Percentiles rank a stretch among this genome's conserved stretches.
These are phyloP conservation scores for Talaromyces proteolyticus DNA, from an alignment of 495 filamentous ascomycete genomes.

Conservation along the genomic window DNA sequence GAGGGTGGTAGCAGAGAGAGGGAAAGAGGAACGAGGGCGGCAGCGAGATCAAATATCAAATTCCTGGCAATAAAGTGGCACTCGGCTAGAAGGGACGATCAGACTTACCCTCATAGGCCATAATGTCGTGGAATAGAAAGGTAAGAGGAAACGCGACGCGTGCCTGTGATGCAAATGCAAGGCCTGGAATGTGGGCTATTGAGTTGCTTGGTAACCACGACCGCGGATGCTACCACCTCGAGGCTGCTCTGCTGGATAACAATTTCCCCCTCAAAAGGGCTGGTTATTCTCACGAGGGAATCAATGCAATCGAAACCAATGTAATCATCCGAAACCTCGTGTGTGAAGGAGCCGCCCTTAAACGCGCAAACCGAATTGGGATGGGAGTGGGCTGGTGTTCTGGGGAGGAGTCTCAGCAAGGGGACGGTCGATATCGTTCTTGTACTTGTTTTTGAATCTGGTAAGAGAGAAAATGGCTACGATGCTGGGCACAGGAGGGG, in stretches of 20 bases:
- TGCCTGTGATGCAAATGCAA: constrained; percentile 10
- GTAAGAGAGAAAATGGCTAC: not conserved
- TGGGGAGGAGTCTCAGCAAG: constrained; percentile 8
- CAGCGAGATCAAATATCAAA: constrained; percentile 9
- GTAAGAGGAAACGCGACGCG: constrained; percentile 7
- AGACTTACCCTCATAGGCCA: constrained; percentile 8
- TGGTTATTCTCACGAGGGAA: constrained; percentile 5
- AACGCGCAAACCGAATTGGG: constrained; percentile 7
- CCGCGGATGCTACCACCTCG: constrained; percentile 4
- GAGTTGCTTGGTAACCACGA: constrained; percentile 7
- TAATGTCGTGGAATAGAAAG: constrained; percentile 1
- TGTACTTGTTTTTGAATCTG: not conserved
- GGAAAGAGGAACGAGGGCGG: constrained; percentile 3
- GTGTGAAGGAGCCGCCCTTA: constrained; percentile 5
- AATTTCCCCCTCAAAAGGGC: constrained; percentile 4
- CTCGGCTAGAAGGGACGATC: constrained; percentile 4
- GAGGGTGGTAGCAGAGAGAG: not conserved
- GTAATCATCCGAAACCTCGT: constrained; percentile 1
- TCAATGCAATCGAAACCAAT: not conserved
- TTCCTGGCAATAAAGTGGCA: constrained; percentile 3
- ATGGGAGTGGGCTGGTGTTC: constrained; percentile 4
- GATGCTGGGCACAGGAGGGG: constrained; percentile 2
- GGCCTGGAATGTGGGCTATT: constrained; percentile 10
- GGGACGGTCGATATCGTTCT: constrained; percentile 2
- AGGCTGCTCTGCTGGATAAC: not conserved